A percentile compares a stretch with the other conserved stretches of the same genome.
Conservation (phyloP, 345 rosid species). For the Rhizophora mangle region DNA sequence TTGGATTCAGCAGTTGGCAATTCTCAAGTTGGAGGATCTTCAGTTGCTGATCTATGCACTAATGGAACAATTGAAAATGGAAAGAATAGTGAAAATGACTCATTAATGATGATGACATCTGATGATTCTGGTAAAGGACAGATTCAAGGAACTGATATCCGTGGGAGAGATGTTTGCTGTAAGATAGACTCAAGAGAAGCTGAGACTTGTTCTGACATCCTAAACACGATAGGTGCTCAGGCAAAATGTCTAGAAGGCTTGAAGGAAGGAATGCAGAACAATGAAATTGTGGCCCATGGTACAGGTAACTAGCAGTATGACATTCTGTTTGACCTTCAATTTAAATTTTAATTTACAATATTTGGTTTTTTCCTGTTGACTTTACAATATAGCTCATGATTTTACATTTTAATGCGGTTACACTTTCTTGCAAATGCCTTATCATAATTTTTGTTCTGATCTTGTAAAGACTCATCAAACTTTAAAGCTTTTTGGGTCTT, state of each 20-base stretch:
- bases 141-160: conserved; percentile 11
- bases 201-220: conserved; percentile 12
- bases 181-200: neutral
- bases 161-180: conserved; percentile 1
- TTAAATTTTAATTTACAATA: neutral
- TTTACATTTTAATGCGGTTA: too few species aligned
- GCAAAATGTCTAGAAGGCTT: conserved; percentile 1
- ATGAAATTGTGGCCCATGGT: conserved; percentile 25
- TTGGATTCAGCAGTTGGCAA: conserved; percentile 6
- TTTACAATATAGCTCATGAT: neutral
- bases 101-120: conserved; percentile 20
- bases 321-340: neutral
- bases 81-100: conserved; percentile 11
- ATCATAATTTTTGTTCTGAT: too few species aligned
- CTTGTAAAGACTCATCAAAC: neutral
- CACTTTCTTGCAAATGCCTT: too few species aligned
- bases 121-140: conserved; percentile 7
- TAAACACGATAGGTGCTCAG: neutral
- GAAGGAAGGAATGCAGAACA: conserved; percentile 16
- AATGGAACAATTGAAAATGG: conserved; percentile 15
- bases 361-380: too few species aligned
- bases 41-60: conserved; percentile 9
- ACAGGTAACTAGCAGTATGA: conserved; percentile 32
- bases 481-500: neutral
- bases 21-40: conserved; percentile 16